Conservation (phyloP, 208 protist species). For the Trypanosoma brucei region DNA sequence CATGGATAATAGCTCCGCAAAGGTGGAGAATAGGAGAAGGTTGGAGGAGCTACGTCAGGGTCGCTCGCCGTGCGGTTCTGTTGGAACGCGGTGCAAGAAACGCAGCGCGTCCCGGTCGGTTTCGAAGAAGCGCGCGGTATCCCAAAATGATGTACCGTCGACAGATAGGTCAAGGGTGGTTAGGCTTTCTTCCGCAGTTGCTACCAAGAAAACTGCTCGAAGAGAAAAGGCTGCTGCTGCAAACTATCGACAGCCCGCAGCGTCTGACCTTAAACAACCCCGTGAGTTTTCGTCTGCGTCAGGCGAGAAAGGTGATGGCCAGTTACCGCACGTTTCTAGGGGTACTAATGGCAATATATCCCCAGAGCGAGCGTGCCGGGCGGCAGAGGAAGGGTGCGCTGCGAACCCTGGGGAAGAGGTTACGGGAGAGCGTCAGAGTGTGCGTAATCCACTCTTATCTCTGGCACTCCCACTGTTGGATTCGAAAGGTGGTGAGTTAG, state of each 20-base stretch:
- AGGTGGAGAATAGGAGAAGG: constrained; percentile 55
- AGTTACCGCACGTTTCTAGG: neutral
- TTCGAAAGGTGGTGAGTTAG: neutral
- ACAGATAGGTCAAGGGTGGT: neutral
- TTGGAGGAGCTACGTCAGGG: constrained; percentile 37
- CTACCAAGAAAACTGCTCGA: neutral
- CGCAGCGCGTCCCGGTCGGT: constrained; percentile 15
- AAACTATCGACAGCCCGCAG: neutral
- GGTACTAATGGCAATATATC: neutral
- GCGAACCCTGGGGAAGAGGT: too few species aligned
- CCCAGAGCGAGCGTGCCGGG: neutral
- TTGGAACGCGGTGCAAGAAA: constrained; percentile 4
- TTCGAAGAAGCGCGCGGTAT: constrained; percentile 20
- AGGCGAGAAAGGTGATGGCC: neutral
- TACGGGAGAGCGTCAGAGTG: too few species aligned
- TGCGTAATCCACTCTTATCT: too few species aligned
- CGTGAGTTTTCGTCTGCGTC: neutral
- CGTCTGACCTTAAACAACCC: neutral
- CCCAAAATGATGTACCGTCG: neutral
- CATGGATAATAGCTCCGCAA: constrained; percentile 50
- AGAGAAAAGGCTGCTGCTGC: neutral
- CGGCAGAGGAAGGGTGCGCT: neutral
- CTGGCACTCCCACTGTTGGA: constrained; percentile 8
- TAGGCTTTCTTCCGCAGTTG: neutral
- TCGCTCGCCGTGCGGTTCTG: constrained; percentile 10